phyloP scores from a whole-genome alignment of 1,139 yeast genomes.

The Yamadazyma diospyri region DNA sequence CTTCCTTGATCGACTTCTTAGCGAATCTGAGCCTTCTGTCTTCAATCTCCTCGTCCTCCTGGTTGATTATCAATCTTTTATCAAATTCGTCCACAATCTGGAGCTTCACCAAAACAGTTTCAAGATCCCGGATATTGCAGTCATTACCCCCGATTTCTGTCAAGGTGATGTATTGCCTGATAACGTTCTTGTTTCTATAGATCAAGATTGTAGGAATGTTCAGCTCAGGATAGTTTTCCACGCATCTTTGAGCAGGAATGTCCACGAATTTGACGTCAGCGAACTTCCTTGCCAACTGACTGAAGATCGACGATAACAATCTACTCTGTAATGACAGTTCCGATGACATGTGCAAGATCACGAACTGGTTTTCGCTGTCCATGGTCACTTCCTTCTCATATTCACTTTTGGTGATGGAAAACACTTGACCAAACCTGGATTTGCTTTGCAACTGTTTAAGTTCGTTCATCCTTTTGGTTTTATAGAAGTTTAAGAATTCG shows the following conservation, averaged over 20 bases:
- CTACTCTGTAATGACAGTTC: conserved; percentile 73
- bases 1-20: conserved; percentile 48
- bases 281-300: conserved; percentile 51
- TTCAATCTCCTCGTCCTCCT: conserved; percentile 44
- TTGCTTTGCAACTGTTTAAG: conserved; percentile 55
- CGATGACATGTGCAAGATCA: conserved; percentile 73
- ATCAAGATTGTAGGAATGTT: conserved; percentile 90
- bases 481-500: conserved; percentile 68
- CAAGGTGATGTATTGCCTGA: conserved; percentile 76
- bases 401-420: conserved; percentile 80
- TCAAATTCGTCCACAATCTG: conserved; percentile 67
- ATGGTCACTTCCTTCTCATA: conserved; percentile 82
- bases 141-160: conserved; percentile 82
- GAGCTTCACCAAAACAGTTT: conserved; percentile 59
- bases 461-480: conserved; percentile 73
- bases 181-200: conserved; percentile 71
- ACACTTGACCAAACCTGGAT: conserved; percentile 73
- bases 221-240: conserved; percentile 83
- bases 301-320: conserved; percentile 55
- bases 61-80: conserved; percentile 60
- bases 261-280: conserved; percentile 90
- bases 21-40: conserved; percentile 52
- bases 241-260: conserved; percentile 83
- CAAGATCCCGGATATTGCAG: conserved; percentile 65
- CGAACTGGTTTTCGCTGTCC: conserved; percentile 59